Evolutionary conservation across 1,139 yeast genomes (phyloP).

Genomic region (Yarrowia galli): DNA sequence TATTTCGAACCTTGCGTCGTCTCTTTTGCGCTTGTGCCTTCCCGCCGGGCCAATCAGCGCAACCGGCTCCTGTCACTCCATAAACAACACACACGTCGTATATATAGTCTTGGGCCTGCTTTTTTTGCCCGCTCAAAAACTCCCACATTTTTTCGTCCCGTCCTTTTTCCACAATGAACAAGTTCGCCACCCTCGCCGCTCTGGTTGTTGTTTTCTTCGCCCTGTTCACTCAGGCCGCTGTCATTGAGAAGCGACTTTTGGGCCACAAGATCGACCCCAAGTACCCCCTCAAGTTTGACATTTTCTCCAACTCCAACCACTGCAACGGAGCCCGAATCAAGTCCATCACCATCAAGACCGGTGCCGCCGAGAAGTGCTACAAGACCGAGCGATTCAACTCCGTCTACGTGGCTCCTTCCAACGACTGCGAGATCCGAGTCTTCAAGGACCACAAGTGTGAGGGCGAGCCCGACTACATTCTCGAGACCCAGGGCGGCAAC

Average conservation of each 20-base stretch:
- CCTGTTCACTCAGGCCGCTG: conserved; percentile 30
- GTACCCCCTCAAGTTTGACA: conserved; percentile 38
- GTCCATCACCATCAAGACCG: conserved; percentile 38
- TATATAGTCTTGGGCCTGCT: background rate
- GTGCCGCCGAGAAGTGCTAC: conserved; percentile 26
- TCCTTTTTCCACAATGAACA: conserved; percentile 7
- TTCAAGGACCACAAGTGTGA: conserved; percentile 36
- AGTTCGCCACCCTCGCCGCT: conserved; percentile 23
- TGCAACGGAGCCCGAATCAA: conserved; percentile 38
- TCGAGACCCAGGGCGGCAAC: conserved; percentile 30
- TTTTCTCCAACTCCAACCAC: conserved; percentile 39
- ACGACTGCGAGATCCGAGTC: conserved; percentile 37
- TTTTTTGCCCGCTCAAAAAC: background rate
- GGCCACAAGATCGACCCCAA: conserved; percentile 37
- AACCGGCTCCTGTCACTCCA: conserved; percentile 15
- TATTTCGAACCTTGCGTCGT: conserved; percentile 13
- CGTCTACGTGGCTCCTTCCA: conserved; percentile 31
- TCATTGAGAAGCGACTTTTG: conserved; percentile 29
- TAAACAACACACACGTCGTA: background rate
- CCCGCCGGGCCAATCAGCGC: conserved; percentile 4
- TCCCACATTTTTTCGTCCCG: background rate
- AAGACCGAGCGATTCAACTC: conserved; percentile 38
- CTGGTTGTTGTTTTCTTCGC: conserved; percentile 20
- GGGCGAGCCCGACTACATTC: conserved; percentile 34
- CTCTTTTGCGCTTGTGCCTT: background rate